Conservation (phyloP, 1,139 yeast genomes). For the Yamadazyma songkhlaensis region DNA sequence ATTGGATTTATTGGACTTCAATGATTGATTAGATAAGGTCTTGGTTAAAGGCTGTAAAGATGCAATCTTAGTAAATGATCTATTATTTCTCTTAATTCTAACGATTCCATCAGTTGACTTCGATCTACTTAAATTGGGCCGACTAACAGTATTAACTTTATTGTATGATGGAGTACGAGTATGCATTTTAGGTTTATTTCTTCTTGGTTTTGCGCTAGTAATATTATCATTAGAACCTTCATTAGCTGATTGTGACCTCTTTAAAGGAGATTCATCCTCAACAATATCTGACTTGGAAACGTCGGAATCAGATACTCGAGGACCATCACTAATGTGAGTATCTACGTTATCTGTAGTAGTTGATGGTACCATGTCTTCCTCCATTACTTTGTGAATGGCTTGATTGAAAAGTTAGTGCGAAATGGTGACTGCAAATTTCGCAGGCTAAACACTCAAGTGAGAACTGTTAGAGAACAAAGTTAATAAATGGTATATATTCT, state of each 20-base stretch:
- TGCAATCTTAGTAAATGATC: constrained; percentile 36
- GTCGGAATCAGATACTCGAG: not conserved
- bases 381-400: not conserved
- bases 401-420: constrained; percentile 1
- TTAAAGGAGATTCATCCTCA: not conserved
- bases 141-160: constrained; percentile 11
- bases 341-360: not conserved
- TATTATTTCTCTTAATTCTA: constrained; percentile 32
- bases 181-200: constrained; percentile 19
- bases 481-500: not conserved
- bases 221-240: not conserved
- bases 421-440: not conserved
- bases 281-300: not conserved
- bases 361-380: constrained; percentile 1
- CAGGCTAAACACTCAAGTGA: too few species aligned
- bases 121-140: constrained; percentile 40
- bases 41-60: constrained; percentile 42
- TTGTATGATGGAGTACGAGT: constrained; percentile 36
- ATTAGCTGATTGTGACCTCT: constrained; percentile 2
- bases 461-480: not conserved
- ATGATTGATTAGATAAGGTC: constrained; percentile 30
- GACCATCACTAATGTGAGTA: not conserved
- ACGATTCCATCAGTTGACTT: constrained; percentile 44
- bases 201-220: constrained; percentile 4
- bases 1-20: constrained; percentile 31